phyloP scores from a whole-genome alignment of 805 yeast genomes.

The Spathaspora passalidarum region DNA sequence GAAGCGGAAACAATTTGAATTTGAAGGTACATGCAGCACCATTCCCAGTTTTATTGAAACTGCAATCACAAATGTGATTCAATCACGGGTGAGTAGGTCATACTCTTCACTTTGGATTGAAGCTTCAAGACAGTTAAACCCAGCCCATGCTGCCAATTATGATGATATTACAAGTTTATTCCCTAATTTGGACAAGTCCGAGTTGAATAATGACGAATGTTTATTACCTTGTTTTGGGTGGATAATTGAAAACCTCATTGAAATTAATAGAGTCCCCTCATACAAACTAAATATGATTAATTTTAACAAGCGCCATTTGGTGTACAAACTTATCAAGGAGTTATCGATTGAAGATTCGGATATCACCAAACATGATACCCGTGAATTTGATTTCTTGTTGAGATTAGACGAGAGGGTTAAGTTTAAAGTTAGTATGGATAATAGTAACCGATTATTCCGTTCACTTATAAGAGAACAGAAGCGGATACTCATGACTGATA shows the following conservation, averaged over 20 bases:
- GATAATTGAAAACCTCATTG: conserved; percentile 77
- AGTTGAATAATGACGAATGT: conserved; percentile 37
- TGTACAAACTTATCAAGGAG: conserved; percentile 37
- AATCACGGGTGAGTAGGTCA: conserved; percentile 76
- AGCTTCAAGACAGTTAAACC: conserved; percentile 41
- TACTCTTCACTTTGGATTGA: conserved; percentile 68
- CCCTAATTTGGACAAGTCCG: conserved; percentile 26
- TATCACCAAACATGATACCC: conserved; percentile 26
- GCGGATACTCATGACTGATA: conserved; percentile 27
- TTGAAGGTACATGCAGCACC: conserved; percentile 31
- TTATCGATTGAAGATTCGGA: conserved; percentile 35
- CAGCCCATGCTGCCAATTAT: conserved; percentile 12
- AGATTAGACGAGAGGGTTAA: conserved; percentile 39
- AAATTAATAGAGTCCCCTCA: conserved; percentile 62
- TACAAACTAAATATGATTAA: conserved; percentile 68
- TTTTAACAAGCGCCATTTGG: conserved; percentile 65
- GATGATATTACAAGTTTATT: conserved; percentile 30
- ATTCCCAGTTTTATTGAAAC: conserved; percentile 85
- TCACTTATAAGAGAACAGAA: conserved; percentile 31
- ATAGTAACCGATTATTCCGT: conserved; percentile 40
- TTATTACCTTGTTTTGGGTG: conserved; percentile 89
- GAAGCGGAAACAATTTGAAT: conserved; percentile 56
- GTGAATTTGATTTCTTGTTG: conserved; percentile 52
- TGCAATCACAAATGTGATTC: conserved; percentile 67
- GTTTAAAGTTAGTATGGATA: conserved; percentile 47